phyloP scores from a whole-genome alignment of 441 rosid species.

The Croton setiger region DNA sequence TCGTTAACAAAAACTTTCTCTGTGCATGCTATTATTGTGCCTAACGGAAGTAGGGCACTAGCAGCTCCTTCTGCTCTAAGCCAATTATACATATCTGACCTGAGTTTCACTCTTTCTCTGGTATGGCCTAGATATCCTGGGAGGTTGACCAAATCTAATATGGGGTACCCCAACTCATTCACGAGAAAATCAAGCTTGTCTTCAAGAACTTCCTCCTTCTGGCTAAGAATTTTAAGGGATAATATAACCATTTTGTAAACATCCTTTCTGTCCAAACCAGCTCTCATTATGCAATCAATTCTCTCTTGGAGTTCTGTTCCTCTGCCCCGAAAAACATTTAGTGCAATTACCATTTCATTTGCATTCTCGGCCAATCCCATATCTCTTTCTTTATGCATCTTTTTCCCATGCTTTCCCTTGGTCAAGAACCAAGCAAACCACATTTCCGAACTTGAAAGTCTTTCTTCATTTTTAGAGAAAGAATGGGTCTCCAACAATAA shows the following conservation, averaged over 20 bases:
- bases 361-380: constrained; percentile 52
- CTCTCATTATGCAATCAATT: constrained; percentile 51
- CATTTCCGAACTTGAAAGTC: too few relatives aligned
- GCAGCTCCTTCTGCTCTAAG: constrained; percentile 42
- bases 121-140: constrained; percentile 57
- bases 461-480: too few relatives aligned
- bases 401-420: too few relatives aligned
- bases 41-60: constrained; percentile 31
- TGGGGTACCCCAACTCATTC: too few relatives aligned
- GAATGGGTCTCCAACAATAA: constrained; percentile 55
- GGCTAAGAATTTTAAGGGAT: constrained; percentile 58
- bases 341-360: constrained; percentile 31
- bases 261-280: constrained; percentile 53
- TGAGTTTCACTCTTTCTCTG: constrained; percentile 43
- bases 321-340: constrained; percentile 55
- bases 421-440: too few relatives aligned
- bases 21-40: constrained; percentile 47
- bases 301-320: constrained; percentile 66
- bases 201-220: constrained; percentile 41
- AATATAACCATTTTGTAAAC: constrained; percentile 47
- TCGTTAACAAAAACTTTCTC: constrained; percentile 33
- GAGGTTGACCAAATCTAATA: too few relatives aligned
- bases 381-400: too few relatives aligned
- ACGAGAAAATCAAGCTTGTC: too few relatives aligned
- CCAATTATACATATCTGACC: constrained; percentile 67